Conservation (phyloP, 1,284 basidiomycete species). For the Sanghuangporus sanghuang region DNA sequence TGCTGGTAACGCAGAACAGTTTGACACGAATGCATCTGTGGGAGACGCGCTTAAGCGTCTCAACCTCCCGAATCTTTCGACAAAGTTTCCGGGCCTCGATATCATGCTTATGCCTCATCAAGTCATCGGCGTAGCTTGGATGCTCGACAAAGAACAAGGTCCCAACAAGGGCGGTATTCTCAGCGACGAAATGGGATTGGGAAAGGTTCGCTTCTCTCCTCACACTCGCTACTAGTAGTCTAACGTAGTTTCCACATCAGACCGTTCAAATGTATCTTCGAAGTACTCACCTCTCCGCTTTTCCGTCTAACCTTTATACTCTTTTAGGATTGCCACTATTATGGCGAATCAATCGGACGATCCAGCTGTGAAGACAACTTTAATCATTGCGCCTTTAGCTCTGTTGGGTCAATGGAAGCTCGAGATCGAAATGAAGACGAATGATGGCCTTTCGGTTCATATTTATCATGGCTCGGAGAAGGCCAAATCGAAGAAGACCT, state of each 20-base stretch:
- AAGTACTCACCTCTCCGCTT: background rate
- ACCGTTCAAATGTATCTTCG: conserved; percentile 40
- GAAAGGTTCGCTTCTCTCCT: conserved; percentile 7
- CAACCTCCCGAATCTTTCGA: conserved; percentile 35
- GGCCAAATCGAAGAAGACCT: conserved; percentile 35
- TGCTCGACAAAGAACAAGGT: conserved; percentile 50
- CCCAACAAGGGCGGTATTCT: conserved; percentile 53
- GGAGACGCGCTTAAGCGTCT: conserved; percentile 43
- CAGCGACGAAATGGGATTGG: conserved; percentile 71
- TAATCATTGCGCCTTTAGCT: conserved; percentile 51
- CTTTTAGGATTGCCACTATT: conserved; percentile 41
- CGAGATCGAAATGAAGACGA: conserved; percentile 55
- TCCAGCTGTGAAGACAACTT: conserved; percentile 42
- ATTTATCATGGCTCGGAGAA: conserved; percentile 56
- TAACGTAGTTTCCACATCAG: conserved; percentile 21
- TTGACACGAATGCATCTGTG: conserved; percentile 49
- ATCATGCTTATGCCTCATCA: conserved; percentile 61
- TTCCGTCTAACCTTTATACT: background rate
- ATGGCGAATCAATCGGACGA: conserved; percentile 40
- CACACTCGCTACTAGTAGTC: background rate
- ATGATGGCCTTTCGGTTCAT: conserved; percentile 36
- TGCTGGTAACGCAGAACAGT: conserved; percentile 50
- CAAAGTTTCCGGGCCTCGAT: conserved; percentile 46
- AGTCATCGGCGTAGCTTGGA: conserved; percentile 62
- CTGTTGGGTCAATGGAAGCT: conserved; percentile 53